These are phyloP conservation scores for Vinca minor DNA, from an alignment of 257 asterid species.

Conservation along the genomic window DNA sequence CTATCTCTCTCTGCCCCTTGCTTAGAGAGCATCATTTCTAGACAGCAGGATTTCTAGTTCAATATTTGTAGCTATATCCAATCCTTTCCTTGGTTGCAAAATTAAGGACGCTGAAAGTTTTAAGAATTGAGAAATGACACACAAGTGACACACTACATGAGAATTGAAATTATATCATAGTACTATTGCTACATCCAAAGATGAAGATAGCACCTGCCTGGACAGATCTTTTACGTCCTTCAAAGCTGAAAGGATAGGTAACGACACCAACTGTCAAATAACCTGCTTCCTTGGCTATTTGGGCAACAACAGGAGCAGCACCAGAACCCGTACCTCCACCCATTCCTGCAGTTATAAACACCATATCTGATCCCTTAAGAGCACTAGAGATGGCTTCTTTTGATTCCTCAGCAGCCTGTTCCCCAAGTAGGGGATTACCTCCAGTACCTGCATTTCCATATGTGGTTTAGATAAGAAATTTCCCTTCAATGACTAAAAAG, in stretches of 20 bases:
- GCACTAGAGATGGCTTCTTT: conserved; percentile 81
- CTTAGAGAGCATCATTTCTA: no score
- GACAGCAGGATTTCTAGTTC: neutral
- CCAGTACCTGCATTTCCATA: conserved; percentile 69
- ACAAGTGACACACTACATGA: neutral
- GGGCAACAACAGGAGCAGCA: conserved; percentile 97
- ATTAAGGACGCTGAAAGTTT: neutral
- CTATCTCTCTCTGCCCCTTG: neutral
- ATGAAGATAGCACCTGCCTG: conserved; percentile 52
- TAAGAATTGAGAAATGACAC: neutral
- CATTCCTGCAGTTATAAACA: conserved; percentile 98
- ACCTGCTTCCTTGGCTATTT: conserved; percentile 88
- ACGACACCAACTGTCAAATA: conserved; percentile 98
- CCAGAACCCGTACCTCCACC: conserved; percentile 99
- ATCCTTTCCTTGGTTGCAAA: neutral
- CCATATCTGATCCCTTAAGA: conserved; percentile 96
- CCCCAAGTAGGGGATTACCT: conserved; percentile 91
- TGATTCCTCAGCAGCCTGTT: conserved; percentile 98
- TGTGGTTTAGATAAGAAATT: conserved; percentile 5
- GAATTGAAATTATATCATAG: neutral
- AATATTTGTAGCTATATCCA: neutral
- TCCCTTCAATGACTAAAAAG: neutral
- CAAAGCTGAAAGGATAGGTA: conserved; percentile 93
- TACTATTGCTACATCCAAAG: neutral
- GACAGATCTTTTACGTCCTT: conserved; percentile 84